Evolutionary conservation across 495 filamentous ascomycete species (phyloP).

Genomic region (Penicillium cinerascens): DNA sequence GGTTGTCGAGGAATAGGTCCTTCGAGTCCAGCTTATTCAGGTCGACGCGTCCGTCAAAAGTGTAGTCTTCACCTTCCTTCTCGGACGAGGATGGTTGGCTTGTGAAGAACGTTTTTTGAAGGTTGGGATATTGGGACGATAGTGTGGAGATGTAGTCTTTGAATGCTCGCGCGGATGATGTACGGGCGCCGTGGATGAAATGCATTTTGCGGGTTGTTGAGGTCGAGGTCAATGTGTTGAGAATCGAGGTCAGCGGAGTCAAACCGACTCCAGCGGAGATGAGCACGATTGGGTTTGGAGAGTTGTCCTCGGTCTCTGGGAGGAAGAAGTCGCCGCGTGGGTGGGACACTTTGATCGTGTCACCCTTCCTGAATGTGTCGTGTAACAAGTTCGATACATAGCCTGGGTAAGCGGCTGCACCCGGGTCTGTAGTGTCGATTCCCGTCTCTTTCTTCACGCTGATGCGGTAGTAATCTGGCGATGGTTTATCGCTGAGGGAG

Average conservation of each 20-base stretch:
- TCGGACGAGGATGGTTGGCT: conserved; percentile 39
- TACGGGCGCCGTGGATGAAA: conserved; percentile 61
- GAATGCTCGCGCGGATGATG: conserved; percentile 37
- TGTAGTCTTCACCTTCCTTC: conserved; percentile 52
- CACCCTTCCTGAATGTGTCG: conserved; percentile 54
- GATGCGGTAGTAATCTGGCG: conserved; percentile 61
- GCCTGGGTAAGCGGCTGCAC: conserved; percentile 51
- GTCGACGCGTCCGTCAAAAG: conserved; percentile 53
- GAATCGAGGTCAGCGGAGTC: conserved; percentile 63
- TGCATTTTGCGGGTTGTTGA: conserved; percentile 45
- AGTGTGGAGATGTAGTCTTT: conserved; percentile 47
- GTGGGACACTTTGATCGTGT: conserved; percentile 60
- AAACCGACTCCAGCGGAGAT: conserved; percentile 69
- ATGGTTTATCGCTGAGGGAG: conserved; percentile 62
- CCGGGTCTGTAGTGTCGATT: conserved; percentile 37
- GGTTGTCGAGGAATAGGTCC: conserved; percentile 52
- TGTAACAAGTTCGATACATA: conserved; percentile 69
- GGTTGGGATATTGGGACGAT: conserved; percentile 34
- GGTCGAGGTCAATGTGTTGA: conserved; percentile 53
- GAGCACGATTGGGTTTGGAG: conserved; percentile 54
- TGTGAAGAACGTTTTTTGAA: conserved; percentile 40
- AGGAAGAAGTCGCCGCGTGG: conserved; percentile 70
- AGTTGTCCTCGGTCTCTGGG: conserved; percentile 22
- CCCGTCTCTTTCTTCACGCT: conserved; percentile 65
- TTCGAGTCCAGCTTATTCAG: conserved; percentile 48